Conservation (phyloP, 2,329 filamentous ascomycete species). For the Cordyceps javanica region DNA sequence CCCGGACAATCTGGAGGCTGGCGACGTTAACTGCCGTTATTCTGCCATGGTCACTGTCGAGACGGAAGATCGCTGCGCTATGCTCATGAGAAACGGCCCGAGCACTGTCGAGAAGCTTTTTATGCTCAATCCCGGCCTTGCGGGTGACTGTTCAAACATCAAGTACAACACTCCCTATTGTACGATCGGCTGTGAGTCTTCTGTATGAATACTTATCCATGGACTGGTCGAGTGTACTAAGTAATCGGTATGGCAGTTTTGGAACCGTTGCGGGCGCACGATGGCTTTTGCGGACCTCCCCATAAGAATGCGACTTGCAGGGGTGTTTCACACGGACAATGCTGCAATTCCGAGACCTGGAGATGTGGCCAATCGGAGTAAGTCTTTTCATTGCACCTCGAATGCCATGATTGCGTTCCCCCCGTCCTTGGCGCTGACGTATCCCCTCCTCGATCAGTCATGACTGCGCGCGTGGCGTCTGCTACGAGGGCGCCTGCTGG, state of each 20-base stretch:
- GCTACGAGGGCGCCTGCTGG: constrained; percentile 26
- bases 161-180: constrained; percentile 24
- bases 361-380: constrained; percentile 24
- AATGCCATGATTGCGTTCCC: background rate
- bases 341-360: constrained; percentile 28
- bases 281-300: constrained; percentile 26
- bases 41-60: constrained; percentile 17
- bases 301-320: constrained; percentile 27
- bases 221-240: background rate
- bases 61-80: constrained; percentile 2
- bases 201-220: too few relatives aligned
- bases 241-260: constrained; percentile 16
- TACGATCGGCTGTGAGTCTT: constrained; percentile 23
- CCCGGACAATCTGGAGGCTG: background rate
- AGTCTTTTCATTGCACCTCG: constrained; percentile 11
- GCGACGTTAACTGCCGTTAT: constrained; percentile 20
- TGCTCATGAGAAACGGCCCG: constrained; percentile 15
- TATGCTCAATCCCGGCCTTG: constrained; percentile 22
- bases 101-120: constrained; percentile 22
- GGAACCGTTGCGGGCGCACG: constrained; percentile 20
- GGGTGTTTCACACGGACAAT: constrained; percentile 21
- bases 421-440: background rate
- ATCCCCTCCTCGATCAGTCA: too few relatives aligned
- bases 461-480: constrained; percentile 27
- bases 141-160: constrained; percentile 23